Evolutionary conservation across 495 filamentous ascomycete species (phyloP).

Genomic region (Pyrenula aspistea): DNA sequence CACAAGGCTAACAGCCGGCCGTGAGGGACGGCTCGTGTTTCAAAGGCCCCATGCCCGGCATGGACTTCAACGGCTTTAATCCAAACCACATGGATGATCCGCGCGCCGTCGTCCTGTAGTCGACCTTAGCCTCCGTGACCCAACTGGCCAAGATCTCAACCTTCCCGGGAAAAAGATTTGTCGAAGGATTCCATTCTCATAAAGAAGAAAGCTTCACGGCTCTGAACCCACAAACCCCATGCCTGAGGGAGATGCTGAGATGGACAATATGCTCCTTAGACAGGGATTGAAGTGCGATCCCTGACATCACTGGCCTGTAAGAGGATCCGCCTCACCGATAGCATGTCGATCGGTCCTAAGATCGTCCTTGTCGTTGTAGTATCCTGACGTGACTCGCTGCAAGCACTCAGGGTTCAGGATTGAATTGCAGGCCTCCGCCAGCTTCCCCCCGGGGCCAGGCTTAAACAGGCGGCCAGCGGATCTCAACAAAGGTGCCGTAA

Average conservation of each 20-base stretch:
- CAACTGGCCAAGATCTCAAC: too few species aligned
- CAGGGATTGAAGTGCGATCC: too few species aligned
- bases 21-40: not conserved
- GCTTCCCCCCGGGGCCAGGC: constrained; percentile 71
- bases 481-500: not conserved
- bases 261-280: too few species aligned
- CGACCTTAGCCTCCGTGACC: too few species aligned
- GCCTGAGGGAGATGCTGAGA: too few species aligned
- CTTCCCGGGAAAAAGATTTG: not conserved
- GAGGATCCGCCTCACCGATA: not conserved
- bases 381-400: not conserved
- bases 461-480: constrained; percentile 36
- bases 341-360: not conserved
- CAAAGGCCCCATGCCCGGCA: not conserved
- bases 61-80: not conserved
- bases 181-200: not conserved
- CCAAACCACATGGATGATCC: not conserved
- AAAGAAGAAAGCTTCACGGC: too few species aligned
- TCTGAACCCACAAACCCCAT: too few species aligned
- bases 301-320: not conserved
- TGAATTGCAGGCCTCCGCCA: not conserved
- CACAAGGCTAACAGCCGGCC: not conserved
- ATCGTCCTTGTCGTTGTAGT: not conserved
- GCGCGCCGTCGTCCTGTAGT: not conserved
- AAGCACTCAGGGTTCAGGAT: not conserved